Evolutionary conservation across 352 stramenopile genomes (phyloP).

Genomic region (Globisporangium middletonii): DNA sequence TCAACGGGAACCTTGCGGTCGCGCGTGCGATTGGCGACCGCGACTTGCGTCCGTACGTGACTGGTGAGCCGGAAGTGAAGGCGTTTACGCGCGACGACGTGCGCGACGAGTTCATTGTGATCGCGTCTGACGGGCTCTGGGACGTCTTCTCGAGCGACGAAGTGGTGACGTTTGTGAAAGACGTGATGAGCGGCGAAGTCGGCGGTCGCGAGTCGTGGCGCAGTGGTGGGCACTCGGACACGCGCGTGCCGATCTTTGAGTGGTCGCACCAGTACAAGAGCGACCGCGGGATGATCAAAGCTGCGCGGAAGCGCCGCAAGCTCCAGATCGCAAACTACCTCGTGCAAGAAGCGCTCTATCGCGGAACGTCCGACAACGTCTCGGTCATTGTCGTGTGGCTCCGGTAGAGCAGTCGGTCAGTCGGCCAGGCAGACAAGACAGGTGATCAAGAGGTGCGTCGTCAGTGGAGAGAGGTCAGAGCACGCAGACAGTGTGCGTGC

Average conservation of each 20-base stretch:
- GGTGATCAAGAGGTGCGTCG: too few species aligned
- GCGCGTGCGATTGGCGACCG: slow-evolving; percentile 88
- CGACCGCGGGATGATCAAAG: slow-evolving; percentile 88
- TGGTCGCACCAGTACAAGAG: slow-evolving; percentile 90
- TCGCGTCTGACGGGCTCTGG: slow-evolving; percentile 92
- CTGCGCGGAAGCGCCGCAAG: slow-evolving; percentile 80
- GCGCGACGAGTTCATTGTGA: slow-evolving; percentile 90
- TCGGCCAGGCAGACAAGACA: too few species aligned
- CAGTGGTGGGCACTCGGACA: slow-evolving; percentile 75
- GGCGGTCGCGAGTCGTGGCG: slow-evolving; percentile 77
- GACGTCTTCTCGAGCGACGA: slow-evolving; percentile 92
- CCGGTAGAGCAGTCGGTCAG: slow-evolving; percentile 19
- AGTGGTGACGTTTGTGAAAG: slow-evolving; percentile 88
- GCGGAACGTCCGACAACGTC: slow-evolving; percentile 89
- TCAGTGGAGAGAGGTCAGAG: too few species aligned
- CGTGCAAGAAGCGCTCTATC: slow-evolving; percentile 86
- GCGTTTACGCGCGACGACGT: slow-evolving; percentile 68
- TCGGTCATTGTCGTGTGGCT: slow-evolving; percentile 90
- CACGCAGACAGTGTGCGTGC: background rate
- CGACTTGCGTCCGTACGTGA: slow-evolving; percentile 83
- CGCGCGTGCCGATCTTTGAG: slow-evolving; percentile 81
- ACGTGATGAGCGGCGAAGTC: slow-evolving; percentile 81
- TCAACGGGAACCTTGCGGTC: slow-evolving; percentile 92
- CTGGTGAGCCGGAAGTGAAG: slow-evolving; percentile 73
- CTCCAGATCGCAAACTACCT: slow-evolving; percentile 90